These are phyloP conservation scores for Prunus salicina DNA, from an alignment of 306 rosid species.

Conservation along the genomic window DNA sequence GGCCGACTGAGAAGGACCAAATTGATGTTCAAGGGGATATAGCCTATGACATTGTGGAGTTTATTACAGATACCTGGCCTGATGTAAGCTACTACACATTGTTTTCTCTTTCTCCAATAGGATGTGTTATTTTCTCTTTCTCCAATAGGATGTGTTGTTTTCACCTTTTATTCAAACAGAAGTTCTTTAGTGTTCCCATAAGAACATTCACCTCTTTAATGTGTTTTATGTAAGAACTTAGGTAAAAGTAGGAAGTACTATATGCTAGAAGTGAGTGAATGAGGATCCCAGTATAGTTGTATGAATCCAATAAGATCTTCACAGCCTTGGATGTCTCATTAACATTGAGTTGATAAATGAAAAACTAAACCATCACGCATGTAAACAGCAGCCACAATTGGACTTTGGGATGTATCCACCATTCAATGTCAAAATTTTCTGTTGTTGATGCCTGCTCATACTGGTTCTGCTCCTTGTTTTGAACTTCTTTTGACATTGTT, in stretches of 20 bases:
- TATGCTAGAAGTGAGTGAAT: not conserved
- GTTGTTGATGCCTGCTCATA: not conserved
- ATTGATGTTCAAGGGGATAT: slow-evolving; percentile 99
- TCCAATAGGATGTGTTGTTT: not conserved
- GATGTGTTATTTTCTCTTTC: slow-evolving; percentile 3
- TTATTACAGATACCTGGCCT: slow-evolving; percentile 90
- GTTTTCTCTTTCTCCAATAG: not conserved
- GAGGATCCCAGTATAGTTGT: not conserved
- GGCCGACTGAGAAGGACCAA: slow-evolving; percentile 98
- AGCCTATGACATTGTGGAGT: slow-evolving; percentile 86
- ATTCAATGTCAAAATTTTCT: not conserved
- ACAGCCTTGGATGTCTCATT: not conserved
- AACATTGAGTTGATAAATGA: not conserved
- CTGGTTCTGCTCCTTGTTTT: not conserved
- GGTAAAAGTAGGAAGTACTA: not conserved
- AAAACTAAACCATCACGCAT: not conserved
- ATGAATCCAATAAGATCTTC: not conserved
- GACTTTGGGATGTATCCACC: not conserved
- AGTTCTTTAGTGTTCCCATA: not conserved
- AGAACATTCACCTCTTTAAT: not conserved
- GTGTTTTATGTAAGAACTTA: not conserved
- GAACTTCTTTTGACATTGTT: not conserved
- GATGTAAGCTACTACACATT: slow-evolving; percentile 56
- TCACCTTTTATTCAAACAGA: not conserved
- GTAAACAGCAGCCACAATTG: not conserved